phyloP scores from a whole-genome alignment of 2,329 filamentous ascomycete genomes.

The Pyricularia grisea region DNA sequence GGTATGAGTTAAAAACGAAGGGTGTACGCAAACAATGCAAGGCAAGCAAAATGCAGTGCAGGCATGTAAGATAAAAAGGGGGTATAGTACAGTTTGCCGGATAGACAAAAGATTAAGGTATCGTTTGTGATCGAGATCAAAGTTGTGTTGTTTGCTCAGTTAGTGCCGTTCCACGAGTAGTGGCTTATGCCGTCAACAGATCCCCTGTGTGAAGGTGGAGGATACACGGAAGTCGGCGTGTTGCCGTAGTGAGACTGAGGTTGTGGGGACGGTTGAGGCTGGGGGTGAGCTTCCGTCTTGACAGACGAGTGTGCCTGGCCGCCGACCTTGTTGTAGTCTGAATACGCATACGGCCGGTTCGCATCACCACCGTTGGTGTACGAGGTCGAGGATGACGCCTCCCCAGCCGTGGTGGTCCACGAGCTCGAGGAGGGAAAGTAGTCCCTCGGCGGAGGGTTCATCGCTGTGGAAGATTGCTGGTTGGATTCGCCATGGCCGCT shows the following conservation, averaged over 20 bases:
- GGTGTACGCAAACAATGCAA: background rate
- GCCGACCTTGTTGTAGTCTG: slow-evolving; percentile 37
- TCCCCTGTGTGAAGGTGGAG: slow-evolving; percentile 31
- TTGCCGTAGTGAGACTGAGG: slow-evolving; percentile 8
- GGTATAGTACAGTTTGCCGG: background rate
- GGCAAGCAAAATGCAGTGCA: background rate
- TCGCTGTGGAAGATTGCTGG: slow-evolving; percentile 10
- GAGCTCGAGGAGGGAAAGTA: slow-evolving; percentile 43
- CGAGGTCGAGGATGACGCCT: slow-evolving; percentile 30
- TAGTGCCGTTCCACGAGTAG: slow-evolving; percentile 49
- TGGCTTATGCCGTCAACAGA: slow-evolving; percentile 42
- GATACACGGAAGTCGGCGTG: slow-evolving; percentile 5
- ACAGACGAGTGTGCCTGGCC: slow-evolving; percentile 18
- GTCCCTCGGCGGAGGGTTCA: slow-evolving; percentile 30
- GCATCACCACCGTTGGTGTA: slow-evolving; percentile 33
- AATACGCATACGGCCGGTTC: slow-evolving; percentile 36
- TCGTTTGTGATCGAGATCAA: background rate
- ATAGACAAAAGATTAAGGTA: background rate
- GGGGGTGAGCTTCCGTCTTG: slow-evolving; percentile 15
- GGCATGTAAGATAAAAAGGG: background rate
- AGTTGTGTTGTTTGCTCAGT: background rate
- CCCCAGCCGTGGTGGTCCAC: slow-evolving; percentile 42
- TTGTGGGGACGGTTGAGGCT: slow-evolving; percentile 16
- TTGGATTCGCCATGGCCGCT: background rate
- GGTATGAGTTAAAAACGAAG: background rate